phyloP scores from a whole-genome alignment of 805 yeast species.

The Yamadazyma philogaea region DNA sequence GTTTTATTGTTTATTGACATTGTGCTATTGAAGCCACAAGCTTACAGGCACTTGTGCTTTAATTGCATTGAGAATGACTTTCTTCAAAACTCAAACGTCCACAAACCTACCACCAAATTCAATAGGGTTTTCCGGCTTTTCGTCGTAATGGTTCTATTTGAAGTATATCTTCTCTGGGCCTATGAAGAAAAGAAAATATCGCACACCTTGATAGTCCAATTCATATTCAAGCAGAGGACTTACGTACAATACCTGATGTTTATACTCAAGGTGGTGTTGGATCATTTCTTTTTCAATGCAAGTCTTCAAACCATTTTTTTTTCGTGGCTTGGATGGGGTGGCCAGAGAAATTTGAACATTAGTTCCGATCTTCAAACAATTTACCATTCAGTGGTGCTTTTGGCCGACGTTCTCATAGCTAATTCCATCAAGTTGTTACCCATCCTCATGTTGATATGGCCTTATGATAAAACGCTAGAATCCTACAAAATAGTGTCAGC shows the following conservation, averaged over 20 bases:
- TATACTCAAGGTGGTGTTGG: constrained; percentile 49
- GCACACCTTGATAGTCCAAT: constrained; percentile 23
- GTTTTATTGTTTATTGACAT: constrained; percentile 83
- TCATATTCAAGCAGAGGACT: constrained; percentile 32
- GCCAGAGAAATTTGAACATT: constrained; percentile 11
- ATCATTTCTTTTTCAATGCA: constrained; percentile 40
- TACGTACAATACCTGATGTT: constrained; percentile 55
- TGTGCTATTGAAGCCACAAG: constrained; percentile 80
- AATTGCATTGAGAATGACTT: constrained; percentile 47
- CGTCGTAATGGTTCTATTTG: constrained; percentile 68
- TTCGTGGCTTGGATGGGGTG: constrained; percentile 6
- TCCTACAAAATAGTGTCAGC: constrained; percentile 58
- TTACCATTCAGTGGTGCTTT: constrained; percentile 37
- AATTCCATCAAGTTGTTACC: constrained; percentile 83
- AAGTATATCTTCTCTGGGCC: constrained; percentile 91
- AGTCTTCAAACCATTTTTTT: constrained; percentile 27
- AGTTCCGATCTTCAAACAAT: background rate
- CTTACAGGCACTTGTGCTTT: constrained; percentile 81
- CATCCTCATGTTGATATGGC: constrained; percentile 93
- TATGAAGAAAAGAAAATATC: constrained; percentile 63
- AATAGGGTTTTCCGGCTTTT: constrained; percentile 3
- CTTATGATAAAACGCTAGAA: constrained; percentile 73
- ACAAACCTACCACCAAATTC: background rate
- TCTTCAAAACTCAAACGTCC: background rate
- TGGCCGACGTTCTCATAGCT: constrained; percentile 70